Conservation (phyloP, 2,329 filamentous ascomycete species). For the Seiridium unicorne region DNA sequence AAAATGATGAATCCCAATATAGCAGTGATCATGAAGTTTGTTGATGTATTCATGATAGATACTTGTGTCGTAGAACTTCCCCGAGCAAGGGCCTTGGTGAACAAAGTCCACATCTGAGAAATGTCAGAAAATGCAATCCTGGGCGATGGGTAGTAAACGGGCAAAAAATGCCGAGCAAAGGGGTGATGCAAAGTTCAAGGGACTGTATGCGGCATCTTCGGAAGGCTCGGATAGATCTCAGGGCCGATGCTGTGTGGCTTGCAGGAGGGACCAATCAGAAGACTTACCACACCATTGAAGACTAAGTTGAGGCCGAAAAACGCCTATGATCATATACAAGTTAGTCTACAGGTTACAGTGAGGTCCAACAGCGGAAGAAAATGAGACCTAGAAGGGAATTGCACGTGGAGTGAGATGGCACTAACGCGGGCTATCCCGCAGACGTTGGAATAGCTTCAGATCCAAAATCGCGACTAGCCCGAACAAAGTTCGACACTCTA, state of each 20-base stretch:
- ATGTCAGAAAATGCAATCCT: not conserved
- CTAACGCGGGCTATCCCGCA: not conserved
- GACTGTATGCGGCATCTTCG: not conserved
- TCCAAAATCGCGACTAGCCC: not conserved
- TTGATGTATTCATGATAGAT: slow-evolving; percentile 77
- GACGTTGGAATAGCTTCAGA: not conserved
- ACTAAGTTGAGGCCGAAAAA: slow-evolving; percentile 75
- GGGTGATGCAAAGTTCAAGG: not conserved
- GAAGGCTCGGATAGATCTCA: not conserved
- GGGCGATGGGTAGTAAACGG: too few species aligned
- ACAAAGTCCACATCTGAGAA: slow-evolving; percentile 74
- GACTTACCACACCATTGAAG: slow-evolving; percentile 68
- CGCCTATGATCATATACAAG: slow-evolving; percentile 40
- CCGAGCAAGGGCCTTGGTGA: slow-evolving; percentile 73
- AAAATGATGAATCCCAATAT: slow-evolving; percentile 70
- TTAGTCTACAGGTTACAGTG: not conserved
- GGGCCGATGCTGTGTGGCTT: not conserved
- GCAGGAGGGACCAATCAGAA: not conserved
- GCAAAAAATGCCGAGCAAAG: too few species aligned
- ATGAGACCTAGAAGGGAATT: not conserved
- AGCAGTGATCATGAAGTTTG: slow-evolving; percentile 79
- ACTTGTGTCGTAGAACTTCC: slow-evolving; percentile 77
- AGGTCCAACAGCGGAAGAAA: not conserved
- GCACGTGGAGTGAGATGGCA: not conserved
- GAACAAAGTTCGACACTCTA: not conserved